Conservation (phyloP, 2,329 filamentous ascomycete species). For the Fusarium avenaceum region DNA sequence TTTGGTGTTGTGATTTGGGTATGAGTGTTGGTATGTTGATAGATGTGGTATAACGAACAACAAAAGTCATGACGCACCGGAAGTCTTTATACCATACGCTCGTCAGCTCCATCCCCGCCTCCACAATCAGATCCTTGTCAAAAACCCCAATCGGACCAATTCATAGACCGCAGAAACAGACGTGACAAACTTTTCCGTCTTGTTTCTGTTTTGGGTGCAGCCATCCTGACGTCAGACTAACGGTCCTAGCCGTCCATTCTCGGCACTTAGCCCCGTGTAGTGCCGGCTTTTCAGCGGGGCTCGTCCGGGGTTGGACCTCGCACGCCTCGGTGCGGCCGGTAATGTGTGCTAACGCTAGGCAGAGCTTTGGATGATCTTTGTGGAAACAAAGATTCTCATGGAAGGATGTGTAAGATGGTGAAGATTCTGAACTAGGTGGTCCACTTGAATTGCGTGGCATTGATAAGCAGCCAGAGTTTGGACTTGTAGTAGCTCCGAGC, state of each 20-base stretch:
- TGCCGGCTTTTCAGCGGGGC: conserved; percentile 31
- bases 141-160: conserved; percentile 24
- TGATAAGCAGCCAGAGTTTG: not conserved
- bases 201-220: conserved; percentile 3
- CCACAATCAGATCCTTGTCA: conserved; percentile 14
- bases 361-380: not conserved
- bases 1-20: not conserved
- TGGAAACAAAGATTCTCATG: conserved; percentile 11
- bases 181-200: conserved; percentile 38
- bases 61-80: conserved; percentile 8
- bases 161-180: conserved; percentile 19
- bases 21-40: not conserved
- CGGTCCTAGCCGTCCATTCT: conserved; percentile 41
- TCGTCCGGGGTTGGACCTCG: conserved; percentile 6
- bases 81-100: conserved; percentile 29
- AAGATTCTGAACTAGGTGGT: not conserved
- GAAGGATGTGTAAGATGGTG: conserved; percentile 6
- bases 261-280: conserved; percentile 39
- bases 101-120: conserved; percentile 8
- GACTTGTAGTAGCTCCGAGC: too few relatives aligned
- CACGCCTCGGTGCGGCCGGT: conserved; percentile 20
- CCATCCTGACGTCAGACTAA: conserved; percentile 35
- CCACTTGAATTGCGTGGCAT: conserved; percentile 4
- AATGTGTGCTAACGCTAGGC: not conserved
- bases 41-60: not conserved